Evolutionary conservation across 192 early-diverging fungal genomes (phyloP).

Genomic region (Hyaloraphidium curvatum): DNA sequence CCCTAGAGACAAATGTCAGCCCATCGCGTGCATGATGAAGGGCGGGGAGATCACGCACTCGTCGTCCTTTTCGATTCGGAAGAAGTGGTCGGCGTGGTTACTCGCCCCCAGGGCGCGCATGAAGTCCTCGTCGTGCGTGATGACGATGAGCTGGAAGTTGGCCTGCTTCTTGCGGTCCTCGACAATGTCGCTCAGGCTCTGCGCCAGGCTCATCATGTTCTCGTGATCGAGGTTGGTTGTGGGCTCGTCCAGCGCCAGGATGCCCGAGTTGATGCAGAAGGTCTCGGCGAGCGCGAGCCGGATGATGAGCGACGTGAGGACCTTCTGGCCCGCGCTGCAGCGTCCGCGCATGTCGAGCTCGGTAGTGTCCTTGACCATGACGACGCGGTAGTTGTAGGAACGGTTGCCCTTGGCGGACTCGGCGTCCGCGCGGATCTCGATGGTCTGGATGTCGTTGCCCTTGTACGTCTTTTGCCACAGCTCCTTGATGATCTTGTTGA

Average conservation of each 20-base stretch:
- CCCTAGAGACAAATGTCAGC: neutral
- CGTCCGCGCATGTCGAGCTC: slow-evolving; percentile 87
- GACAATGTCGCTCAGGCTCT: slow-evolving; percentile 56
- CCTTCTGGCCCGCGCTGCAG: slow-evolving; percentile 93
- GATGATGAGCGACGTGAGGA: slow-evolving; percentile 88
- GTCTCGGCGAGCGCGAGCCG: slow-evolving; percentile 88
- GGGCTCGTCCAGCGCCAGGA: slow-evolving; percentile 89
- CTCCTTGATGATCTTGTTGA: slow-evolving; percentile 91
- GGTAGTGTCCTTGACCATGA: slow-evolving; percentile 73
- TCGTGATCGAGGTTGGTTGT: slow-evolving; percentile 87
- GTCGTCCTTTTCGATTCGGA: slow-evolving; percentile 63
- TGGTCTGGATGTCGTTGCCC: slow-evolving; percentile 88
- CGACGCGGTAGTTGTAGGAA: slow-evolving; percentile 78
- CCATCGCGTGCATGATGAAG: neutral
- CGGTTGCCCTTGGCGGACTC: slow-evolving; percentile 47
- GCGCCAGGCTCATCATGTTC: slow-evolving; percentile 74
- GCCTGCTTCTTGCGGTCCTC: slow-evolving; percentile 48
- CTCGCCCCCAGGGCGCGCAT: slow-evolving; percentile 56
- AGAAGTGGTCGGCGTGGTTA: slow-evolving; percentile 75
- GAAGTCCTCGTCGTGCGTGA: slow-evolving; percentile 97
- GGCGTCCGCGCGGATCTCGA: slow-evolving; percentile 82
- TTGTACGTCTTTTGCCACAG: slow-evolving; percentile 93
- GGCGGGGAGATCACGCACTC: slow-evolving; percentile 6
- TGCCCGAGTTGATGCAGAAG: slow-evolving; percentile 80
- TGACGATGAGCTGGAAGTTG: slow-evolving; percentile 94